These are phyloP conservation scores for Corynascus novoguineensis DNA, from an alignment of 495 filamentous ascomycete species.

Conservation along the genomic window DNA sequence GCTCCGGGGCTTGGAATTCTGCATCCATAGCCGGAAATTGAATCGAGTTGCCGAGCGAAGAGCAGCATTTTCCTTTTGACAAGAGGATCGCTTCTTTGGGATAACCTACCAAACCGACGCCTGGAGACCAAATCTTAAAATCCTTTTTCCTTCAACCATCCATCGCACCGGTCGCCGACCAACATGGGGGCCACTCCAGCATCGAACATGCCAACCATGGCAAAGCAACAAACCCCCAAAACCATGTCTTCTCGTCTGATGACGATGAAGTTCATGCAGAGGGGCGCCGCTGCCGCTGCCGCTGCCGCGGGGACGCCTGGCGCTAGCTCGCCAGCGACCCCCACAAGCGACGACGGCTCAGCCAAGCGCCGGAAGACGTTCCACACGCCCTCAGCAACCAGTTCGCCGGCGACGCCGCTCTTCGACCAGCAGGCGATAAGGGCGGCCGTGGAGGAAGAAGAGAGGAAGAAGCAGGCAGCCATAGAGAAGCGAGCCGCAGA, in stretches of 20 bases:
- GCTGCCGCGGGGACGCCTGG: slow-evolving; percentile 47
- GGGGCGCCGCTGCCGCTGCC: slow-evolving; percentile 53
- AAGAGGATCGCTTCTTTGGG: not conserved
- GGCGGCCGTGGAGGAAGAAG: slow-evolving; percentile 67
- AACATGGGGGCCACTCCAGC: slow-evolving; percentile 22
- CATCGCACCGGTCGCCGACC: not conserved
- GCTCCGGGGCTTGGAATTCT: not conserved
- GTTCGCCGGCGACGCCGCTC: slow-evolving; percentile 21
- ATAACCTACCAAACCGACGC: not conserved
- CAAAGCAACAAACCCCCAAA: slow-evolving; percentile 48
- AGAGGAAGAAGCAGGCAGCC: slow-evolving; percentile 65
- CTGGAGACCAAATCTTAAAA: not conserved
- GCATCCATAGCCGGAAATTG: not conserved
- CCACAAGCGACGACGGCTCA: slow-evolving; percentile 32
- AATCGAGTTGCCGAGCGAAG: not conserved
- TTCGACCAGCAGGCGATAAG: slow-evolving; percentile 51
- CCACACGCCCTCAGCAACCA: slow-evolving; percentile 18
- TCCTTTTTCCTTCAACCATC: not conserved
- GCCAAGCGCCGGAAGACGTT: slow-evolving; percentile 51
- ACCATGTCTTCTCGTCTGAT: slow-evolving; percentile 83
- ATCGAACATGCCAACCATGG: slow-evolving; percentile 27
- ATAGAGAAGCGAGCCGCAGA: slow-evolving; percentile 64
- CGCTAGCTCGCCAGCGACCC: slow-evolving; percentile 39
- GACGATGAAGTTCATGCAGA: slow-evolving; percentile 99
- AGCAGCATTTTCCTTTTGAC: not conserved